Conservation (phyloP, 495 filamentous ascomycete genomes). For the Bacidia rubella region DNA sequence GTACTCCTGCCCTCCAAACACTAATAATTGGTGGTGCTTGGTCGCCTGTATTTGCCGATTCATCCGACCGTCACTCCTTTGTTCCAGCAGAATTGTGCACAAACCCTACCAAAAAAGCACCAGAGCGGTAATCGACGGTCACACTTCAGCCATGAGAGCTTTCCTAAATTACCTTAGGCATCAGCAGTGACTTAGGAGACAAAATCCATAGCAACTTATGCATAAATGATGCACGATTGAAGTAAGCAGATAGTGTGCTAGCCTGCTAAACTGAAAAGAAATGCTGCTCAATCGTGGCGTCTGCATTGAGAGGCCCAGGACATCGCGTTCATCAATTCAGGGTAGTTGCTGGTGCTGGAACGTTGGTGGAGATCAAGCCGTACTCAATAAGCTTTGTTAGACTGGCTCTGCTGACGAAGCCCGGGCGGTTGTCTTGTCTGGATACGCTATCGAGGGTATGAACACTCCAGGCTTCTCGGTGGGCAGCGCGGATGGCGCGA, state of each 20-base stretch:
- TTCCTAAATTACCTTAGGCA: slow-evolving; percentile 8
- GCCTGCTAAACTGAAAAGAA: too few relatives aligned
- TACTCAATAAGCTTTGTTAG: slow-evolving; percentile 18
- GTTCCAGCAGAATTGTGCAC: too few relatives aligned
- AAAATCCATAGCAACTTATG: slow-evolving; percentile 23
- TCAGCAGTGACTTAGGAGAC: slow-evolving; percentile 23
- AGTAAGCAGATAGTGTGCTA: slow-evolving; percentile 20
- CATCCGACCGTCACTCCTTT: too few relatives aligned
- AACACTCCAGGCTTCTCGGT: neutral
- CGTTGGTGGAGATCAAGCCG: too few relatives aligned
- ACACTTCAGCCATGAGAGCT: slow-evolving; percentile 29
- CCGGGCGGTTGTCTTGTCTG: slow-evolving; percentile 13
- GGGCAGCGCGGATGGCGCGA: neutral
- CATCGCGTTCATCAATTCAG: slow-evolving; percentile 23
- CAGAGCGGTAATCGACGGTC: slow-evolving; percentile 23
- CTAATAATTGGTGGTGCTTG: too few relatives aligned
- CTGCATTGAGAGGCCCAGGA: slow-evolving; percentile 25
- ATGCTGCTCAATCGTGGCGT: slow-evolving; percentile 14
- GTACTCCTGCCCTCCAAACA: slow-evolving; percentile 21
- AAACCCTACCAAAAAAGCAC: slow-evolving; percentile 24
- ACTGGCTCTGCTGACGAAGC: slow-evolving; percentile 21
- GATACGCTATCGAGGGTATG: neutral
- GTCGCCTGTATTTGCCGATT: too few relatives aligned
- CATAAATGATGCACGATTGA: slow-evolving; percentile 24
- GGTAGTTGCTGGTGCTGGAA: too few relatives aligned